Evolutionary conservation across 73 alveolate genomes (phyloP).

Genomic region (Vitrella brassicaformis): DNA sequence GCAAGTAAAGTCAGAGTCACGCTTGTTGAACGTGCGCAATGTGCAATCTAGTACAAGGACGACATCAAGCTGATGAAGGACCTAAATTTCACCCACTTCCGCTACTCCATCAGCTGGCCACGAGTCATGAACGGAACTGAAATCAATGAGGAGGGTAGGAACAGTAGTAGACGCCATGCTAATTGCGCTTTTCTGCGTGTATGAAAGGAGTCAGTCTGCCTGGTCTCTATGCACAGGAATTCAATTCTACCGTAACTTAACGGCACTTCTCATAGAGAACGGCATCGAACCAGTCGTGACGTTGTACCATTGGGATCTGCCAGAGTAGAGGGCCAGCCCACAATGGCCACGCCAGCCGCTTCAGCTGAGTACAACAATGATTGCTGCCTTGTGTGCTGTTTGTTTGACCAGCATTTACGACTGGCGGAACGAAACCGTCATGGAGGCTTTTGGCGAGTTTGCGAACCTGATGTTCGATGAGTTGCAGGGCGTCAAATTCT

Average conservation of each 20-base stretch:
- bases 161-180: no score
- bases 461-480: neutral
- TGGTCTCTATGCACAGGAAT: conserved; percentile 17
- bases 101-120: conserved; percentile 47
- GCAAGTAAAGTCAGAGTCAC: no score
- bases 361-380: no score
- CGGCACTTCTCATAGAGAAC: conserved; percentile 10
- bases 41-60: conserved; percentile 26
- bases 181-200: no score
- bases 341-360: no score
- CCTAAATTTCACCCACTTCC: conserved; percentile 36
- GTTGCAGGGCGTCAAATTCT: no score
- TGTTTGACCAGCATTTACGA: no score
- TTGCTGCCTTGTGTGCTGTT: no score
- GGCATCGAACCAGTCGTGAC: conserved; percentile 49
- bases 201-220: no score
- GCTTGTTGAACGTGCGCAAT: no score
- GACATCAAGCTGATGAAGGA: conserved; percentile 41
- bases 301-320: conserved; percentile 48
- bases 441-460: conserved; percentile 38
- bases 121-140: conserved; percentile 28
- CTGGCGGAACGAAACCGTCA: conserved; percentile 12
- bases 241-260: conserved; percentile 32
- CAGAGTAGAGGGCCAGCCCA: no score
- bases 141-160: neutral